Evolutionary conservation across 2,329 filamentous ascomycete species (phyloP), one percentile per base, ranked within the genome.

Genomic region (Ceratocystis diversiconidia): DNA sequence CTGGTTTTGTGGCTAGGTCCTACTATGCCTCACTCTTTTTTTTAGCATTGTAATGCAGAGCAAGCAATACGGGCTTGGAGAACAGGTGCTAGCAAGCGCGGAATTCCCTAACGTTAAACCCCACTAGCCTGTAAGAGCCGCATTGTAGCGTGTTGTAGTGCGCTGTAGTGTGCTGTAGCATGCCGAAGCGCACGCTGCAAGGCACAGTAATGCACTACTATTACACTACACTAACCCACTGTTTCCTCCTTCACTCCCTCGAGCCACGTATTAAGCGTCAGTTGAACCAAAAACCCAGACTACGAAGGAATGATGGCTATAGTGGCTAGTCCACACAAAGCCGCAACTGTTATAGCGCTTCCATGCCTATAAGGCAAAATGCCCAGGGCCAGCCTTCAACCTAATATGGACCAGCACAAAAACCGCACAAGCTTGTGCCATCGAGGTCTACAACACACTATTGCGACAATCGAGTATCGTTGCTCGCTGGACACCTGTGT

Each of bases 1-100:
- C 61, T 62, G 43, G 44, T 19, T 36, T 8, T 36, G 55, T 25
- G 55, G 55, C 55, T 30, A 17, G 17, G 28, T 10, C 17, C 28
- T 59, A n/a, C 52, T 57, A 59, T 59, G 28, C 55, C 52, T 32
- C 55, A 59, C 28, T 41, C 36, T 59, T 10, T 25, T 59, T 59
- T 59, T 59, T 59, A 59, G 55, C 15, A 17, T 30, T 59, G 55
- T 59, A 59, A 59, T 36, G 55, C 15, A 59, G 12, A 15, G 36
- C 36, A 32, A n/a, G 55, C 15, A 59, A 59, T 59, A 32, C 48
- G 19, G 48, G 22, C n/a, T 19, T 50, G 10, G 7, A 7, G 15
- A n/a, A 8, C 22, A 50, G 10, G 17, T 19, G 4, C 46, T 50
- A 3, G 12, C 48, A 52, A 3, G 19, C 46, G 19, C 46, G 19